Conservation (phyloP, 495 filamentous ascomycete genomes). For the Lophiotrema nucula region DNA sequence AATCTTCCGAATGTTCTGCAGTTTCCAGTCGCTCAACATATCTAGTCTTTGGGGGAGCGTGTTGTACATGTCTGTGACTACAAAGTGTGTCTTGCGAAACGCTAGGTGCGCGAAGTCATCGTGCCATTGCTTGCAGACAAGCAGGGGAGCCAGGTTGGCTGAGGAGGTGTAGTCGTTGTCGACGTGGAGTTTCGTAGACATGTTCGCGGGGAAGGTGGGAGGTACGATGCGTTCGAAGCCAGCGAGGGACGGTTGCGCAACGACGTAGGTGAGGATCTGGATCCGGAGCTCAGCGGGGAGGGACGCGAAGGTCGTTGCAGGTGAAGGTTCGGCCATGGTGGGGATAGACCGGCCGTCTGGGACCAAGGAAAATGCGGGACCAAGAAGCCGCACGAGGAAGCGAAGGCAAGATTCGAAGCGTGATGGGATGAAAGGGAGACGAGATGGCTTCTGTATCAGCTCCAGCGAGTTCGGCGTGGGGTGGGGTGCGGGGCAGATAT, state of each 20-base stretch:
- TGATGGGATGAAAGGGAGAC: too few species aligned
- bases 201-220: not conserved
- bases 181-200: constrained; percentile 8
- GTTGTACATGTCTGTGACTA: constrained; percentile 28
- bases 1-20: constrained; percentile 29
- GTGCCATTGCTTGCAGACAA: constrained; percentile 36
- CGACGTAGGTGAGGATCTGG: not conserved
- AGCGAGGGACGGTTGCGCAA: not conserved
- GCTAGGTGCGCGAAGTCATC: constrained; percentile 33
- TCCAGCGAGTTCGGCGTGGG: too few species aligned
- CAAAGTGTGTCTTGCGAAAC: constrained; percentile 30
- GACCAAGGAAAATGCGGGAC: too few species aligned
- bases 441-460: too few species aligned
- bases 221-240: not conserved
- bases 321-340: not conserved
- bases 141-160: constrained; percentile 20
- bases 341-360: too few species aligned
- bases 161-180: constrained; percentile 30
- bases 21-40: constrained; percentile 25
- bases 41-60: constrained; percentile 20
- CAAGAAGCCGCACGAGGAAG: too few species aligned
- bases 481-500: too few species aligned
- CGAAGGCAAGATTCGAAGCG: too few species aligned
- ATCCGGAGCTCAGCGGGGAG: not conserved
- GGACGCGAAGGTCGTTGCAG: not conserved